Base-by-base conservation (phyloP, 1,284 basidiomycete genomes). In the Pseudozyma sp. region DNA sequence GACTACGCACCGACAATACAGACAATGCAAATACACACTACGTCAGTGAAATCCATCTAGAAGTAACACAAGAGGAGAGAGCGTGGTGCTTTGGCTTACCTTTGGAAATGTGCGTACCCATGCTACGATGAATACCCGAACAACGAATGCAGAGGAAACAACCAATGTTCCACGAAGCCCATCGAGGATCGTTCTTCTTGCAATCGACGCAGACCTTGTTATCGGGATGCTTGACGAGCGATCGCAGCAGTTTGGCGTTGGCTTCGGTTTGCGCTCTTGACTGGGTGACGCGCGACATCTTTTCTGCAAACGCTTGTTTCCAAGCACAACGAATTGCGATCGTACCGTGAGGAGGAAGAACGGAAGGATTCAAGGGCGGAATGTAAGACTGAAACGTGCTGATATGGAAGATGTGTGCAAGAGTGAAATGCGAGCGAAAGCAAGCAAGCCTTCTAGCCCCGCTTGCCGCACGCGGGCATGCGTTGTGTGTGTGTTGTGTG, bases 81-180 rank as follows among this genome's bases (percentile, higher is more conserved):
- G 16, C 6, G 19, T 7, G 10, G 34, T 11, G 35, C 25, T 31
- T 19, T 12, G 12, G 19, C 21, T 14, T 53, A 63, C 79, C 62
- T 56, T 79, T 83, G 57, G 59, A 75, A 31, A 79, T 78, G 60
- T 99, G 97, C 0, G 96, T 98, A 70, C 97, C 97, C 94, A 99
- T 96, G 36, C 93, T 92, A 43, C 97, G 92, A 86, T 99, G 96
- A 64, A 98, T 93, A 38, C 96, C 96, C n/a, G 95, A 97, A 87
- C 96, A 99, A 66, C 96, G 90, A 78, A 99, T 98, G 85, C 96
- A 99, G 43, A 97, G 87, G 84, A 93, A 97, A 3, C 94, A 92
- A 36, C 95, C 95, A 35, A 98, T 86, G 85, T 98, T 99, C 93
- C 95, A 97, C 1, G 94, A 95, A 19, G 96, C 96, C 96, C 96